Base-by-base conservation (phyloP, 2,329 filamentous ascomycete genomes). In the Blastomyces percursus region DNA sequence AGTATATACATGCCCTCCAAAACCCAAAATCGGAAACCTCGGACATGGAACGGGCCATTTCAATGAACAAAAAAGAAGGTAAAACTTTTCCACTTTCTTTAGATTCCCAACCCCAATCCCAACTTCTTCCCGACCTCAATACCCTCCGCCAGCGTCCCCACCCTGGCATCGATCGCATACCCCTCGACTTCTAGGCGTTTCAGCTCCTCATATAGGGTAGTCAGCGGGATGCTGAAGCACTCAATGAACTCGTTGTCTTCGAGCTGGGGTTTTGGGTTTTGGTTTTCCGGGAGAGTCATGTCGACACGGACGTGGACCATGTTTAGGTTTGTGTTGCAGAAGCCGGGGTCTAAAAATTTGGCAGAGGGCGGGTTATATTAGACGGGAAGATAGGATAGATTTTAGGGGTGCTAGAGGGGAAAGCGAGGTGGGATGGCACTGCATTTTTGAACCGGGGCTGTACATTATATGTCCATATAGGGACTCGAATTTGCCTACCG, bases 201-300 rank as follows among this genome's bases (percentile, higher is more conserved):
- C 71, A 86, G 86, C 70, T 88, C 85, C 0, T 80, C 80, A 77
- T 87, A 91, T 48, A 93, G 73, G 16, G 81, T 77, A 24, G 75
- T 77, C 52, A 93, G 71, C 6, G 85, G 86, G 8, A 90, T 80
- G 9, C 82, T 84, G 69, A 93, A 92, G 42, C 86, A 86, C 72
- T 92, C 88, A 70, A 93, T 92, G 71, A 91, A 92, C 75, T 93
- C 89, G 66, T 85, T 87, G 32, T 91, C 89, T 71, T 93, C 89
- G 7, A 92, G 79, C 70, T 88, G 77, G 0, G 89, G 86, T 72
- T 85, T 80, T 1, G 84, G 84, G 61, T 88, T 79, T 71, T 86
- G 82, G 71, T 93, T 93, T 68, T 85, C 85, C 0, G 86, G 82
- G 1, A 85, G 77, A 4, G 77, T 80, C 80, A 89, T 84, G 73